Percentiles rank a stretch among this genome's conserved stretches.
Evolutionary conservation across 202 grass and related monocot genomes (phyloP).

Genomic region (Saccharum hybrid): DNA sequence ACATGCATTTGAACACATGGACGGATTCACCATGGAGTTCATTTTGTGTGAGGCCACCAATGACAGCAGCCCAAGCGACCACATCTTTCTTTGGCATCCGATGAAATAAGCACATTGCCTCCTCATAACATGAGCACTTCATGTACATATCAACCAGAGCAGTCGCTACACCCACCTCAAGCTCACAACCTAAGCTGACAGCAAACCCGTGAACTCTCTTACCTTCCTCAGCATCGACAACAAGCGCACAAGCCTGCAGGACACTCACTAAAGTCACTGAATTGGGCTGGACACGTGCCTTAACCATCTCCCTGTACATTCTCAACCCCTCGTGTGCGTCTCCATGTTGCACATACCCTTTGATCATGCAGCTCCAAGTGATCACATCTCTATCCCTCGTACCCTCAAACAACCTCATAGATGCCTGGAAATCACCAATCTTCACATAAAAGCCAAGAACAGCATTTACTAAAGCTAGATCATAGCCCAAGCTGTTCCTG

Average conservation of each 20-base stretch:
- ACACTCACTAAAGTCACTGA: constrained; percentile 57
- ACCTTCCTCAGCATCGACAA: constrained; percentile 56
- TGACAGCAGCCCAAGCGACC: constrained; percentile 62
- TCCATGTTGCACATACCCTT: constrained; percentile 59
- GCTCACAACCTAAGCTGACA: constrained; percentile 53
- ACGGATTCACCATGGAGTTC: constrained; percentile 50
- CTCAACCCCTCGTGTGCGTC: constrained; percentile 36
- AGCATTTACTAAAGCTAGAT: constrained; percentile 58
- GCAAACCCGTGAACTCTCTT: constrained; percentile 47
- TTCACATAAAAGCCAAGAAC: constrained; percentile 63
- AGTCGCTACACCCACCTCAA: constrained; percentile 59
- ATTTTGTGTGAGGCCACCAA: constrained; percentile 64
- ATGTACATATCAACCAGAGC: constrained; percentile 79
- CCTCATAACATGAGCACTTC: constrained; percentile 62
- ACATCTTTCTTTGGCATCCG: constrained; percentile 70
- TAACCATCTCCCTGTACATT: constrained; percentile 60
- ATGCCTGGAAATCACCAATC: constrained; percentile 31
- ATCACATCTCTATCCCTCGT: constrained; percentile 58
- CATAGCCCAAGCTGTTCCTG: constrained; percentile 48
- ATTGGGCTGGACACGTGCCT: constrained; percentile 51
- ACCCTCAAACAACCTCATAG: constrained; percentile 52
- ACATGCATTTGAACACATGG: constrained; percentile 57
- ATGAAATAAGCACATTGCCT: constrained; percentile 61
- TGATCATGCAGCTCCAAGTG: constrained; percentile 70
- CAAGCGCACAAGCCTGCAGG: constrained; percentile 59